phyloP scores from a whole-genome alignment of 2,329 filamentous ascomycete genomes.

The Aspergillus neoniger region DNA sequence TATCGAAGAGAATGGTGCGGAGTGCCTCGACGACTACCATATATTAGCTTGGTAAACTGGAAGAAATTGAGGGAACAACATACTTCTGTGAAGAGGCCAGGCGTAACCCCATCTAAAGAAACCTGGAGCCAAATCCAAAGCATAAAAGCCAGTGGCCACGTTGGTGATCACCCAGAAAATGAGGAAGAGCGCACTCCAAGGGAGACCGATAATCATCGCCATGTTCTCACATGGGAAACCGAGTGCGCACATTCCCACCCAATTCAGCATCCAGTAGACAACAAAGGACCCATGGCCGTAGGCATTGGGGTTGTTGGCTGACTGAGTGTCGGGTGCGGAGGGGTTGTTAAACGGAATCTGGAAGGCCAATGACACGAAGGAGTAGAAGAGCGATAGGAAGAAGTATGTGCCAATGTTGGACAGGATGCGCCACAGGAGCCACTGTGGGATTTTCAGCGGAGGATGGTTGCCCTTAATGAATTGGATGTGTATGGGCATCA shows the following conservation, averaged over 20 bases:
- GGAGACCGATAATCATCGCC: slow-evolving; percentile 62
- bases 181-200: slow-evolving; percentile 64
- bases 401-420: slow-evolving; percentile 61
- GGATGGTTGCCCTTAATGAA: slow-evolving; percentile 58
- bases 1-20: slow-evolving; percentile 62
- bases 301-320: slow-evolving; percentile 52
- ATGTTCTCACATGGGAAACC: slow-evolving; percentile 67
- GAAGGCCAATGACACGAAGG: slow-evolving; percentile 64
- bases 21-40: slow-evolving; percentile 57
- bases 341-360: slow-evolving; percentile 61
- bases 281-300: slow-evolving; percentile 61
- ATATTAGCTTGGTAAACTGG: not conserved
- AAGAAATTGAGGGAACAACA: slow-evolving; percentile 18
- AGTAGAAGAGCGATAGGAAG: slow-evolving; percentile 64
- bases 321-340: slow-evolving; percentile 47
- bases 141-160: slow-evolving; percentile 61
- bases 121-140: slow-evolving; percentile 57
- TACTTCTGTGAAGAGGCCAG: slow-evolving; percentile 63
- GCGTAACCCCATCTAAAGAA: slow-evolving; percentile 67
- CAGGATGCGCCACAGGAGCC: slow-evolving; percentile 60
- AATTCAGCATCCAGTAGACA: slow-evolving; percentile 67
- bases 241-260: slow-evolving; percentile 63
- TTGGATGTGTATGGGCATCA: slow-evolving; percentile 63
- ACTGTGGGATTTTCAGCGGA: slow-evolving; percentile 59
- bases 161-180: slow-evolving; percentile 71